Evolutionary conservation across 805 yeast genomes (phyloP).

Genomic region (Metschnikowia henanensis): DNA sequence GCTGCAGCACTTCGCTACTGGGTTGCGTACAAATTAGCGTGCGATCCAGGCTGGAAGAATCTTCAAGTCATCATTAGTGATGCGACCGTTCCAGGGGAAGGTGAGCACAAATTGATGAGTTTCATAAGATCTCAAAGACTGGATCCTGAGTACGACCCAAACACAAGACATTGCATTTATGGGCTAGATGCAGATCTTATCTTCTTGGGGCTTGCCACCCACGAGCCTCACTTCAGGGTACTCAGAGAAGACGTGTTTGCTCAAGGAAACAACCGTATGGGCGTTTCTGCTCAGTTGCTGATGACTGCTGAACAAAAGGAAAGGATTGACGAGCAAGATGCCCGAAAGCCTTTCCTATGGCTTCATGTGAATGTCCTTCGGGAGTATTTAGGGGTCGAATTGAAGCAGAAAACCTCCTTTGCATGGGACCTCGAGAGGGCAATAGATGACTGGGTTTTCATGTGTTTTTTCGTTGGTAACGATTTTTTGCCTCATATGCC

Average conservation of each 20-base stretch:
- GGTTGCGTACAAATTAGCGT: slow-evolving; percentile 84
- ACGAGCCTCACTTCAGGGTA: slow-evolving; percentile 94
- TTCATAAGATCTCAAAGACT: slow-evolving; percentile 88
- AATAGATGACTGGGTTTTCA: slow-evolving; percentile 97
- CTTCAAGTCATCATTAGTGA: slow-evolving; percentile 90
- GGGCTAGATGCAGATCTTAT: slow-evolving; percentile 98
- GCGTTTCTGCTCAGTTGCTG: slow-evolving; percentile 48
- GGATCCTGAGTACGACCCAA: slow-evolving; percentile 85
- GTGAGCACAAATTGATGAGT: slow-evolving; percentile 98
- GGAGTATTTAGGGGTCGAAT: slow-evolving; percentile 84
- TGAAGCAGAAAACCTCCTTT: slow-evolving; percentile 69
- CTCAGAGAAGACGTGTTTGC: slow-evolving; percentile 97
- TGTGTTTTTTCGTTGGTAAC: slow-evolving; percentile 98
- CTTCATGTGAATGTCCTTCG: slow-evolving; percentile 83
- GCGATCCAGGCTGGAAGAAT: slow-evolving; percentile 92
- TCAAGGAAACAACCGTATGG: slow-evolving; percentile 51
- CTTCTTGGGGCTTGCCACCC: slow-evolving; percentile 94
- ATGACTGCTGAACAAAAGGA: slow-evolving; percentile 61
- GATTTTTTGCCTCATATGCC: slow-evolving; percentile 98
- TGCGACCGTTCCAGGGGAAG: slow-evolving; percentile 98
- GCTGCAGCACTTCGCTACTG: slow-evolving; percentile 85
- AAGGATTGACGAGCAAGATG: slow-evolving; percentile 41
- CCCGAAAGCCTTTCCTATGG: slow-evolving; percentile 89
- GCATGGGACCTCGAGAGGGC: slow-evolving; percentile 91
- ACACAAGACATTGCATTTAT: slow-evolving; percentile 93